Conservation (phyloP, 352 stramenopile species). For the Pythium guiyangense region DNA sequence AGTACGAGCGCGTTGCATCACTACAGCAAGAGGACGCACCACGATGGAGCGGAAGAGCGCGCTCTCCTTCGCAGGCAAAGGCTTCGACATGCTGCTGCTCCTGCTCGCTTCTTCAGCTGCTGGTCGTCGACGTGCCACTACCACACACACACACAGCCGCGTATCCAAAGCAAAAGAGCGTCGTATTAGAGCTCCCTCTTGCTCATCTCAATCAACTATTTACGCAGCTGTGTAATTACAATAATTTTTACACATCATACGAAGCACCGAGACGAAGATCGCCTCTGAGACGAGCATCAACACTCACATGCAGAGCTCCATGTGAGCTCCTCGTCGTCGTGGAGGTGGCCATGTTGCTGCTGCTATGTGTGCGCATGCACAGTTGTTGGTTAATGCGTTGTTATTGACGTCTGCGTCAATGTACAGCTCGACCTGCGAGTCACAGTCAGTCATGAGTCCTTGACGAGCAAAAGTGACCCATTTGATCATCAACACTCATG, state of each 20-base stretch:
- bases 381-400: too few relatives aligned
- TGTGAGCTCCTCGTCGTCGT: too few relatives aligned
- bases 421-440: too few relatives aligned
- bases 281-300: too few relatives aligned
- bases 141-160: conserved; percentile 1
- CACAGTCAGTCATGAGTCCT: too few relatives aligned
- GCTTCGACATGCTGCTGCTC: conserved; percentile 31
- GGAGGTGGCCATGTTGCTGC: too few relatives aligned
- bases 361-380: too few relatives aligned
- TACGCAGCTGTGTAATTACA: neutral
- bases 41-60: conserved; percentile 96
- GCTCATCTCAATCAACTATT: neutral
- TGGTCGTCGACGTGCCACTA: neutral
- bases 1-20: neutral
- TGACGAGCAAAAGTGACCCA: too few relatives aligned
- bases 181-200: neutral
- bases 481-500: neutral
- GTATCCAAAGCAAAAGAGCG: conserved; percentile 5
- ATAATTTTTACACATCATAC: neutral
- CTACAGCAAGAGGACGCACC: conserved; percentile 25
- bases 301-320: too few relatives aligned
- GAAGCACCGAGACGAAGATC: too few relatives aligned
- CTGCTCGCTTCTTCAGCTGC: neutral
- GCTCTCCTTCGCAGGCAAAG: conserved; percentile 91
- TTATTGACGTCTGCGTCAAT: too few relatives aligned